Evolutionary conservation across 2,329 filamentous ascomycete genomes (phyloP), one percentile per base, ranked within the genome.

Genomic region (Xylariaceae sp.): DNA sequence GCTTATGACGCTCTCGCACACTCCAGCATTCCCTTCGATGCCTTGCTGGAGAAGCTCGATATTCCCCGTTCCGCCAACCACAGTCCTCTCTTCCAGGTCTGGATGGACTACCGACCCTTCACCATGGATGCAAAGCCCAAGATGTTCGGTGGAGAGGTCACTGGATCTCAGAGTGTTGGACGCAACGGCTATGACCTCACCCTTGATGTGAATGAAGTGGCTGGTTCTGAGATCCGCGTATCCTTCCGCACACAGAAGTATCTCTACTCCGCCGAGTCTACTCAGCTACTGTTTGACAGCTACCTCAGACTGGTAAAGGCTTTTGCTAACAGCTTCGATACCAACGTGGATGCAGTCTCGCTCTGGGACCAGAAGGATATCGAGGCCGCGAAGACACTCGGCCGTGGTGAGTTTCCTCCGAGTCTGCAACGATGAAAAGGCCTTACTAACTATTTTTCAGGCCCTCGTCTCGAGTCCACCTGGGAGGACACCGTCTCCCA

Each of bases 81-180:
- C 37, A 66, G 47, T 24, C 74, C 76, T 0, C 28, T 79, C 1
- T 78, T 77, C 58, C 76, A 79, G 50, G 63, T 57, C 1, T 57
- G 66, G 24, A 46, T 73, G 40, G 60, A 72, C 34, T 43, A 44
- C 11, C 39, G 44, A 18, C 33, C 38, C 1, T 35, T 49, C 45
- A 39, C 35, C 16, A 28, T 37, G 35, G 35, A 37, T 13, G 19
- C 35, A 8, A 37, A 43, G 24, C 39, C 39, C 6, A 41, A 31
- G 37, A 37, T 29, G 19, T 43, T 32, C 19, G 45, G 36, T 19
- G 9, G 17, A 19, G 47, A 35, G 31, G 30, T 11, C 31, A 47
- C 38, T 34, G 43, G 29, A 12, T 41, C 38, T 36, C 40, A 37
- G 6, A 28, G 2, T 34, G 43, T 35, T 18, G 43, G 43, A 4